phyloP scores from a whole-genome alignment of 305 asterid genomes.

The Fraxinus xanthoxyloides region DNA sequence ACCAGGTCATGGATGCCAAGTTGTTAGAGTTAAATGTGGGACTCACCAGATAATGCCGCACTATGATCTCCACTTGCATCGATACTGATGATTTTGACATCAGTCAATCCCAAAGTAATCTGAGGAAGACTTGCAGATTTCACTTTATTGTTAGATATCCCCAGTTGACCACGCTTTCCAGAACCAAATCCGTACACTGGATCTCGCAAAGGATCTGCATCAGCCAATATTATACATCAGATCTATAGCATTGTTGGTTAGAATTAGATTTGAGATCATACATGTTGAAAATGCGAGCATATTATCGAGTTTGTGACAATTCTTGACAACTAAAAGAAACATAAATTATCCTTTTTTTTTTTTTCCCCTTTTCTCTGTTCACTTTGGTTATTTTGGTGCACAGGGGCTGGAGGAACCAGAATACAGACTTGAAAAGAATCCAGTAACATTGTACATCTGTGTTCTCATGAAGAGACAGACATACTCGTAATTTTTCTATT shows the following conservation, averaged over 20 bases:
- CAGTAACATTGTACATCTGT: not conserved
- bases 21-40: too few species aligned
- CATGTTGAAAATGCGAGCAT: not conserved
- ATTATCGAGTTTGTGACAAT: not conserved
- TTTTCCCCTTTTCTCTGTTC: not conserved
- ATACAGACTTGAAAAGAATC: not conserved
- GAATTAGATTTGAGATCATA: not conserved
- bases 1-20: too few species aligned
- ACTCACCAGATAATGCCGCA: constrained; percentile 77
- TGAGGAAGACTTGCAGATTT: constrained; percentile 60
- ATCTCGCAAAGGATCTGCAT: constrained; percentile 40
- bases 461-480: not conserved
- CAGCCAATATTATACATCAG: not conserved
- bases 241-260: not conserved
- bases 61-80: constrained; percentile 91
- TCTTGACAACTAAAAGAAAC: not conserved
- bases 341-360: not conserved
- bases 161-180: constrained; percentile 89
- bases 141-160: constrained; percentile 56
- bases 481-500: not conserved
- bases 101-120: constrained; percentile 48
- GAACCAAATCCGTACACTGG: constrained; percentile 77
- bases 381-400: not conserved
- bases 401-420: not conserved
- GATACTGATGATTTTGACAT: constrained; percentile 35